Conservation (phyloP, 805 yeast species). For the Wickerhamomyces bisporus region DNA sequence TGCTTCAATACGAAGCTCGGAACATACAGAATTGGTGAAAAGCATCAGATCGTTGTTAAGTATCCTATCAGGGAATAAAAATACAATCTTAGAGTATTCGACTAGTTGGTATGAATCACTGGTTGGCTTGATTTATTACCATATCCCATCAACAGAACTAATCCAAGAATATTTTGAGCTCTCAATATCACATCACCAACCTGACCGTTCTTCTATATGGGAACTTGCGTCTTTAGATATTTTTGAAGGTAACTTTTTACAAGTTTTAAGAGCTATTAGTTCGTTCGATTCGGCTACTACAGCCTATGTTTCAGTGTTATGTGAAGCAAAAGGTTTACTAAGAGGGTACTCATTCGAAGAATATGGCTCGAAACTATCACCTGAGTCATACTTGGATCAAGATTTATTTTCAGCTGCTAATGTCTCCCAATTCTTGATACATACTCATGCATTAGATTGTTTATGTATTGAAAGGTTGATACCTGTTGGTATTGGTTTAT, state of each 20-base stretch:
- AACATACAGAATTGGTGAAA: slow-evolving; percentile 17
- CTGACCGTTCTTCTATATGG: slow-evolving; percentile 41
- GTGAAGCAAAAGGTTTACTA: slow-evolving; percentile 61
- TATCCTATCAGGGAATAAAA: slow-evolving; percentile 33
- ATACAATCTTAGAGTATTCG: slow-evolving; percentile 45
- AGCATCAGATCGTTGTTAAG: slow-evolving; percentile 27
- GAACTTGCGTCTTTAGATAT: slow-evolving; percentile 52
- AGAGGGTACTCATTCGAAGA: slow-evolving; percentile 31
- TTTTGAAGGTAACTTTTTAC: slow-evolving; percentile 49
- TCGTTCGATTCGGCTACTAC: slow-evolving; percentile 58
- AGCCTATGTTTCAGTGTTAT: slow-evolving; percentile 53
- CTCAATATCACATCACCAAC: slow-evolving; percentile 29
- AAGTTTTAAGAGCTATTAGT: slow-evolving; percentile 55
- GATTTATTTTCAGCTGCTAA: slow-evolving; percentile 29
- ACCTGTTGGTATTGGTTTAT: slow-evolving; percentile 66
- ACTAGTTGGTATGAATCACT: slow-evolving; percentile 67
- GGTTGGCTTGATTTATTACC: slow-evolving; percentile 50
- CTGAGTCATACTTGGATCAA: slow-evolving; percentile 12
- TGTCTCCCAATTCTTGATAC: slow-evolving; percentile 53
- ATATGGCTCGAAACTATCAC: slow-evolving; percentile 8
- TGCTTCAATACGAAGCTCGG: slow-evolving; percentile 18
- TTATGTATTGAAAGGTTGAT: slow-evolving; percentile 47
- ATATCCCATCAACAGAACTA: slow-evolving; percentile 47
- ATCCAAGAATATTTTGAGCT: slow-evolving; percentile 36
- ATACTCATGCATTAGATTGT: slow-evolving; percentile 50